Evolutionary conservation across 1,284 basidiomycete genomes (phyloP), one percentile per base, ranked within the genome.

Genomic region (Cryptococcus floricola): DNA sequence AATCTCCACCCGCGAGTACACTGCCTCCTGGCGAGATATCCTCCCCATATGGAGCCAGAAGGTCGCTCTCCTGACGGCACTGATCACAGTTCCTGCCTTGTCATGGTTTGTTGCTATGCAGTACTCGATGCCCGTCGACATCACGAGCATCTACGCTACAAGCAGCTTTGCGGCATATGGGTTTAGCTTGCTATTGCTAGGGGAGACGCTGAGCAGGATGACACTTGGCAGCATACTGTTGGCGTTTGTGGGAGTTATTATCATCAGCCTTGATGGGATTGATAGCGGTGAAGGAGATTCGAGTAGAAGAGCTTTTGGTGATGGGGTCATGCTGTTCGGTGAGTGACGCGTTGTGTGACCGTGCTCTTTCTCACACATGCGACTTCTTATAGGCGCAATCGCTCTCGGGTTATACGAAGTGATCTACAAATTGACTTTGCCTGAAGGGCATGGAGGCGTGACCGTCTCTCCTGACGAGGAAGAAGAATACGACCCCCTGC

Each of bases 361-460:
- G 5, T 13, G 12, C 10, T 50, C 48, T 3, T 28, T 19, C 47
- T 10, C 9, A 39, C 16, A 43, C n/a, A 38, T 43, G 34, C 18
- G 19, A 23, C 46, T n/a, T 51, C 19, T 37, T 6, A 12, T 53
- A 72, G 74, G 74, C 39, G 75, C 75, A 1, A 61, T 72, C n/a
- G 49, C 69, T 1, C 59, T 77, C 0, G 76, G 74, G 6, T 62
- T 77, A n/a, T 77, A 77, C 61, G 76, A 77, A 56, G 76, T 77
- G 5, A 66, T 77, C 12, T 77, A 77, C 67, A 77, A 77, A 58
- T 64, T 75, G 56, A 67, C 71, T 3, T 63, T 77, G 3, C 76
- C 76, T 2, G 73, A 76, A 61, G 65, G 62, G 9, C 65, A 74
- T 41, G 71, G 69, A 25, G 71, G 71, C 10, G 60, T 67, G 8